A percentile compares a stretch with the other conserved stretches of the same genome.
These are phyloP conservation scores for Chloranthus sessilifolius DNA, from an alignment of 164 flowering plant genomes.

Conservation along the genomic window DNA sequence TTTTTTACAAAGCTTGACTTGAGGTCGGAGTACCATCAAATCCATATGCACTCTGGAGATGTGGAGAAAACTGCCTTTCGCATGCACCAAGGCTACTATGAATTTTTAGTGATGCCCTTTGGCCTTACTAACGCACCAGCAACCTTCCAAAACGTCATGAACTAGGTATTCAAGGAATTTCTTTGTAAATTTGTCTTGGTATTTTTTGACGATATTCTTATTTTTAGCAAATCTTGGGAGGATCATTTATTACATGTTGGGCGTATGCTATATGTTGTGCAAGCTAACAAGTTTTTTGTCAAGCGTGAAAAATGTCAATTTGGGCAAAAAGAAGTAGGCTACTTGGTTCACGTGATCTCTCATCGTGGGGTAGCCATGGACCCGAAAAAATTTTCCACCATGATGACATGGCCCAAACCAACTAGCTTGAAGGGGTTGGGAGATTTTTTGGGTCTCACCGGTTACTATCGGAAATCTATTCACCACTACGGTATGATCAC, in stretches of 20 bases:
- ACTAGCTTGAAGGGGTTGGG: background rate
- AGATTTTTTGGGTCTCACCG: conserved; percentile 2
- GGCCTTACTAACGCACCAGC: background rate
- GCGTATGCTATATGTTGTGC: background rate
- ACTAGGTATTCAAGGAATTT: background rate
- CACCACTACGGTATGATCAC: background rate
- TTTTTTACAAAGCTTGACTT: background rate
- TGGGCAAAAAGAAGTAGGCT: background rate
- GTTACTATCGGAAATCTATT: conserved; percentile 2
- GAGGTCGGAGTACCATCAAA: background rate
- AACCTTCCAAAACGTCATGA: background rate
- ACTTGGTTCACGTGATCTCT: background rate
- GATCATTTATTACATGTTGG: background rate
- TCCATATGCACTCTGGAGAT: background rate
- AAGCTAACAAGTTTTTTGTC: background rate
- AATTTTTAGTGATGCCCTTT: conserved; percentile 1
- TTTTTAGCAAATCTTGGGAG: background rate
- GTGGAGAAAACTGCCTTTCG: background rate
- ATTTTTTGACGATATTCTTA: background rate
- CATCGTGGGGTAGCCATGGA: background rate
- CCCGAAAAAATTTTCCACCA: background rate
- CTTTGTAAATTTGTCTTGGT: background rate
- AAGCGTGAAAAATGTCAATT: background rate
- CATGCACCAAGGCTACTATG: background rate
- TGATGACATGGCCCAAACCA: background rate